Evolutionary conservation across 345 rosid species (phyloP), one percentile per base, ranked within the genome.

Genomic region (Crucihimalaya himalaica): DNA sequence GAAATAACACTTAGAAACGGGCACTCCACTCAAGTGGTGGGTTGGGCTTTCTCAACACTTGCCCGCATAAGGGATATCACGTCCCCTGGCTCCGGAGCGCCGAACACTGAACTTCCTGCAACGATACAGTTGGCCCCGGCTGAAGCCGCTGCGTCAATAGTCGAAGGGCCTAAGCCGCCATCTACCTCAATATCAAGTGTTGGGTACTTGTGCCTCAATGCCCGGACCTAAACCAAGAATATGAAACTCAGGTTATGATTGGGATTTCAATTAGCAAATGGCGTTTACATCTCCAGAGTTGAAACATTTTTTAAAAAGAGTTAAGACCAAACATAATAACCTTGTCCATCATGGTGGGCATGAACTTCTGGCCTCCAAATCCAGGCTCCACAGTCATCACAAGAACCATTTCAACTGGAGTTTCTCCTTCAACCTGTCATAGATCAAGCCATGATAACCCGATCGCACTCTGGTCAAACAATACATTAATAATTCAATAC

Each of bases 381-480:
- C 94, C 97, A 77, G 92, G 96, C 72, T 91, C 96, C 18, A 91
- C 94, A 4, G 97, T 91, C 97, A 93, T 91, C 66, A 93, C 93
- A 64, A 92, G 99, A 74, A 94, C 99, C 93, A 92, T 82, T 72
- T 92, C 97, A 37, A 95, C 97, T 0, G 91, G 91, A 80, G 80
- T 76, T 83, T 80, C 77, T 59, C 84, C 81, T 66, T 91, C 90
- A n/a, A 91, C 83, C 98, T 94, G 76, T 23, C 62, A 46, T 59
- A 55, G 8, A 2, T 39, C 54, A 66, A 39, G 37, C 3, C 4
- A 42, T 32, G 35, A 32, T 46, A 11, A 37, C 7, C 5, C 5
- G 8, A 35, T 28, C 68, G 1, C 19, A 67, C 20, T 66, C 45
- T 35, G 27, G n/a, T 28, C 3, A 20, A 39, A 39, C 5, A 18